Percentiles rank a stretch among this genome's conserved stretches.
These are phyloP conservation scores for Zygoascus bituminiphila DNA, from an alignment of 805 yeast genomes.

Conservation along the genomic window DNA sequence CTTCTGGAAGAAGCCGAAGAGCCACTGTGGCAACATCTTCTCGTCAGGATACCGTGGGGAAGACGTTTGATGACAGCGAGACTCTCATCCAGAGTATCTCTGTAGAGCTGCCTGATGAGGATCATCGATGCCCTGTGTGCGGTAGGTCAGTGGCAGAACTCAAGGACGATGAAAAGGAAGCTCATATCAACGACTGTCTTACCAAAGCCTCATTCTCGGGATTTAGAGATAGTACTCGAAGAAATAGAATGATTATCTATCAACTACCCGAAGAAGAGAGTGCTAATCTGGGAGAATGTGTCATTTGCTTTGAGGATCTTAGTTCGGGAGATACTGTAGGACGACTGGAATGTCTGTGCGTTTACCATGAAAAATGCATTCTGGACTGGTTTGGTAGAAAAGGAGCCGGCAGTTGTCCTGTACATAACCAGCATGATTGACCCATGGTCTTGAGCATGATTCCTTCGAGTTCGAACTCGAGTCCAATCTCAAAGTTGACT, in stretches of 20 bases:
- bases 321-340: conserved; percentile 84
- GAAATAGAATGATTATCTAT: conserved; percentile 85
- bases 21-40: conserved; percentile 1
- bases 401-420: conserved; percentile 82
- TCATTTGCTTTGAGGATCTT: conserved; percentile 87
- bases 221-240: conserved; percentile 27
- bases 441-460: no score
- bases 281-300: conserved; percentile 59
- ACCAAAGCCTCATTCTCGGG: conserved; percentile 50
- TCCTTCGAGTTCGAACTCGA: no score
- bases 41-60: background rate
- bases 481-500: no score
- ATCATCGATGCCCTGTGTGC: conserved; percentile 33
- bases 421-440: conserved; percentile 47
- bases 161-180: conserved; percentile 38
- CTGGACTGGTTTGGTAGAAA: conserved; percentile 83
- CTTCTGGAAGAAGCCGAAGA: background rate
- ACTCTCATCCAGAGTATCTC: conserved; percentile 16
- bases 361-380: conserved; percentile 87
- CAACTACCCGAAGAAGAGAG: conserved; percentile 31
- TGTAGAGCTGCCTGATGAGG: conserved; percentile 20
- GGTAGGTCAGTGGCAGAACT: conserved; percentile 23
- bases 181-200: conserved; percentile 67
- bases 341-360: conserved; percentile 86
- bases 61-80: conserved; percentile 9